phyloP scores from a whole-genome alignment of 176 grass and related monocot species.

The Stipa capillata region DNA sequence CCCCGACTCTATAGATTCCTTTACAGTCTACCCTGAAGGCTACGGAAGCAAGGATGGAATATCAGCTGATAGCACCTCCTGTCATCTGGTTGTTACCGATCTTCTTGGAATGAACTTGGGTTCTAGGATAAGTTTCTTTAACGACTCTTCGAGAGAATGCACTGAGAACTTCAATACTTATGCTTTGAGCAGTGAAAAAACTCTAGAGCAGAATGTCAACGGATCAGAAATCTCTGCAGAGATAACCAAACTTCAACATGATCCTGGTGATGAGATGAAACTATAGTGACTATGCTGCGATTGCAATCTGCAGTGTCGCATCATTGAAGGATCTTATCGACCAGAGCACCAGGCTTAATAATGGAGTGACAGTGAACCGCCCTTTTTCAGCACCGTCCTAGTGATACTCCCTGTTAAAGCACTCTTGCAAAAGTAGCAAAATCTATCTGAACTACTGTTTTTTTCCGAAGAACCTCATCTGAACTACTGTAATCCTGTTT shows the following conservation, averaged over 20 bases:
- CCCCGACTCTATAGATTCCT: conserved; percentile 8
- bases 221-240: not conserved
- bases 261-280: conserved; percentile 9
- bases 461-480: too few relatives aligned
- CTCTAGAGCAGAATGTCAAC: not conserved
- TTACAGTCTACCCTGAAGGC: not conserved
- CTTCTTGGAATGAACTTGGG: conserved; percentile 3
- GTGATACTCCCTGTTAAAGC: not conserved
- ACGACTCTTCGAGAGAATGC: not conserved
- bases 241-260: conserved; percentile 17
- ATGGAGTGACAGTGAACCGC: not conserved
- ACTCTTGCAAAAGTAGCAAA: not conserved
- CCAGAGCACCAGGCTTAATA: not conserved
- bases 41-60: not conserved
- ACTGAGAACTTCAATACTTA: not conserved
- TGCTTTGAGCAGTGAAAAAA: not conserved
- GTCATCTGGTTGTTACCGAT: not conserved
- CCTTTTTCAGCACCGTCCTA: not conserved
- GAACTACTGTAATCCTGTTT: not conserved
- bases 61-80: not conserved
- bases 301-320: not conserved
- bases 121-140: conserved; percentile 26
- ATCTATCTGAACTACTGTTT: not conserved
- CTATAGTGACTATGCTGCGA: not conserved
- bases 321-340: not conserved